Evolutionary conservation across 352 stramenopile genomes (phyloP).

Genomic region (Thalassiosira hispida): DNA sequence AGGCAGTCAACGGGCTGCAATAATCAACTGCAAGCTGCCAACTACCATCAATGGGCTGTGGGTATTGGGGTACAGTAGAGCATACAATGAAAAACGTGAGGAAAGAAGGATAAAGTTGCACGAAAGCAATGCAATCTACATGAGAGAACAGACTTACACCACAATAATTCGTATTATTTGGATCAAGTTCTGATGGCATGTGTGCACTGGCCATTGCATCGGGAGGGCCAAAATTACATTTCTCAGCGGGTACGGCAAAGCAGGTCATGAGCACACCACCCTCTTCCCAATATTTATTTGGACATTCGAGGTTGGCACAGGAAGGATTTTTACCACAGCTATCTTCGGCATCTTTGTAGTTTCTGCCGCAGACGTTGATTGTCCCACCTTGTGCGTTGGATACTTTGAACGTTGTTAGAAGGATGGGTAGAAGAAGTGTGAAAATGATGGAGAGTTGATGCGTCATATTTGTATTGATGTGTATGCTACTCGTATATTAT

Average conservation of each 20-base stretch:
- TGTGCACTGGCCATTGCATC: not conserved
- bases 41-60: too few species aligned
- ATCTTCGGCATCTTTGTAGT: not conserved
- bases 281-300: not conserved
- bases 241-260: not conserved
- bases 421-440: not conserved
- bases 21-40: too few species aligned
- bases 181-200: not conserved
- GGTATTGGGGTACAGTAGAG: too few species aligned
- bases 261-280: not conserved
- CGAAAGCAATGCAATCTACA: too few species aligned
- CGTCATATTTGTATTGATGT: not conserved
- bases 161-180: slow-evolving; percentile 5
- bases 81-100: too few species aligned
- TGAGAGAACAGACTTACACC: not conserved
- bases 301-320: not conserved
- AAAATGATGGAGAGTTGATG: not conserved
- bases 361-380: slow-evolving; percentile 1
- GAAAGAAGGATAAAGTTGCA: too few species aligned
- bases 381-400: not conserved
- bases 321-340: not conserved
- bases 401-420: not conserved
- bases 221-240: slow-evolving; percentile 4
- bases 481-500: too few species aligned
- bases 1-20: too few species aligned